phyloP scores from a whole-genome alignment of 345 rosid species.

The Rhodamnia rubescens region DNA sequence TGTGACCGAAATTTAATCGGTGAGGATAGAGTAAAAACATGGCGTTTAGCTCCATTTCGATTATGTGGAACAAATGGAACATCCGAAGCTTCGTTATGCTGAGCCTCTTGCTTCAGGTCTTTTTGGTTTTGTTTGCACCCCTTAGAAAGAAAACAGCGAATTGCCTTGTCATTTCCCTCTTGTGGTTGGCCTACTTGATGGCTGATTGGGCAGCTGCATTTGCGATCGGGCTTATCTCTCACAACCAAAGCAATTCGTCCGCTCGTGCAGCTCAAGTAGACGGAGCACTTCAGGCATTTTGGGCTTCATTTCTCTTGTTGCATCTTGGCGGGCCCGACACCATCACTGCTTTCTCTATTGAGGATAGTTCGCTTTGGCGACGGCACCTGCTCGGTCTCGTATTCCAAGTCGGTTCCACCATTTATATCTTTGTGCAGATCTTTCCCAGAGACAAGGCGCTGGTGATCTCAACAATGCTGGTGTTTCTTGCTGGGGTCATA shows the following conservation, averaged over 20 bases:
- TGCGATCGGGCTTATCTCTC: background rate
- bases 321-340: background rate
- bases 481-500: background rate
- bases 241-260: background rate
- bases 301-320: background rate
- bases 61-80: background rate
- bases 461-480: background rate
- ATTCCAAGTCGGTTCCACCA: fast-evolving
- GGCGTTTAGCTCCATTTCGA: background rate
- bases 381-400: background rate
- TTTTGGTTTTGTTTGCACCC: background rate
- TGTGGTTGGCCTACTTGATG: background rate
- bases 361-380: background rate
- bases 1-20: too few relatives aligned
- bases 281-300: background rate
- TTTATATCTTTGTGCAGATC: background rate
- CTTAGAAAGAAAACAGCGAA: background rate
- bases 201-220: fast-evolving
- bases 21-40: background rate
- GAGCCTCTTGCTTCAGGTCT: background rate
- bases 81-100: too few relatives aligned
- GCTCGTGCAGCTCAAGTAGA: fast-evolving
- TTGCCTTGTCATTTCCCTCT: fast-evolving
- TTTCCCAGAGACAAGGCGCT: background rate
- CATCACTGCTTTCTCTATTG: background rate